phyloP scores from a whole-genome alignment of 2,329 filamentous ascomycete species.

The Xenosphaeropsis pyriputrescens region DNA sequence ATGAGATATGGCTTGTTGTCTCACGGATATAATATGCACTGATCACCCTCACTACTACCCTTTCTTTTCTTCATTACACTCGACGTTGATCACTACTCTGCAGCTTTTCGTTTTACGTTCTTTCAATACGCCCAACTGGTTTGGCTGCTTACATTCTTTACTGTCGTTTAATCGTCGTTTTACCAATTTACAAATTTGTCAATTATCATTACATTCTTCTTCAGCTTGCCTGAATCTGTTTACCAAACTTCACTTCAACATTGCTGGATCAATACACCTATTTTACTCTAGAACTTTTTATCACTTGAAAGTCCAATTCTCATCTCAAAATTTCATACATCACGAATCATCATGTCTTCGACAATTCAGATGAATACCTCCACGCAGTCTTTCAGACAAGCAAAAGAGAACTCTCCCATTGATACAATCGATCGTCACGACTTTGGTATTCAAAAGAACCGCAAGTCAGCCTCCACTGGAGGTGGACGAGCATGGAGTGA shows the following conservation, averaged over 20 bases:
- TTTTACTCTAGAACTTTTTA: slow-evolving; percentile 8
- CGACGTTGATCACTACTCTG: slow-evolving; percentile 18
- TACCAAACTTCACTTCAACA: too few relatives aligned
- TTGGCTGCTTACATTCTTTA: slow-evolving; percentile 38
- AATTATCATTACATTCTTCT: not conserved
- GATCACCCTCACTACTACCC: slow-evolving; percentile 4
- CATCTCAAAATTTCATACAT: slow-evolving; percentile 13
- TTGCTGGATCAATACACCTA: slow-evolving; percentile 15
- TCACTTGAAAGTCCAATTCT: slow-evolving; percentile 4
- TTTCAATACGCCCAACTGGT: slow-evolving; percentile 33
- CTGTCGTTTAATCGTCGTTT: slow-evolving; percentile 3
- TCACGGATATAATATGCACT: slow-evolving; percentile 1
- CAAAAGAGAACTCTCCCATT: slow-evolving; percentile 17
- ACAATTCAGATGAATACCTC: slow-evolving; percentile 17
- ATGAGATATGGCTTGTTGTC: not conserved
- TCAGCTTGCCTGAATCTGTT: too few relatives aligned
- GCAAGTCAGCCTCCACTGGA: slow-evolving; percentile 55
- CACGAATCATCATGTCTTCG: slow-evolving; percentile 13
- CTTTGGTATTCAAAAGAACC: slow-evolving; percentile 46
- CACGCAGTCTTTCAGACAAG: too few relatives aligned
- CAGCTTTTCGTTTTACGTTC: slow-evolving; percentile 23
- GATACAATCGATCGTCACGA: slow-evolving; percentile 42
- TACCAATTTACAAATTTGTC: too few relatives aligned
- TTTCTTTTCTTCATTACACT: slow-evolving; percentile 15
- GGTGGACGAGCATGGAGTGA: slow-evolving; percentile 75